phyloP scores from a whole-genome alignment of 2,329 filamentous ascomycete species.

The Thermomyces lanuginosus region DNA sequence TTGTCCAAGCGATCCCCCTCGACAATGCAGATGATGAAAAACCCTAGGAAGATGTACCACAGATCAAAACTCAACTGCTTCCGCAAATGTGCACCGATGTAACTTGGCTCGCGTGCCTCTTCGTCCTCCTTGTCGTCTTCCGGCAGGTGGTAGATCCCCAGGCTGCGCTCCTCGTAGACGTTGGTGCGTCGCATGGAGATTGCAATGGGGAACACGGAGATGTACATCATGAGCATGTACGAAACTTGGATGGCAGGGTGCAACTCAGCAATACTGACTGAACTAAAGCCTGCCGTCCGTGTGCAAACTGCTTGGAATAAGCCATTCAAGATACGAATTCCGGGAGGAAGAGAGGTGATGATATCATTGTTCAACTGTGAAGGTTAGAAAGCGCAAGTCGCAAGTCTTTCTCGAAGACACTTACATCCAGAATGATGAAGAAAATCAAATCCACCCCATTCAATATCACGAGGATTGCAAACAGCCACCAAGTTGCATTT shows the following conservation, averaged over 20 bases:
- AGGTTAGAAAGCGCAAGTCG: conserved; percentile 7
- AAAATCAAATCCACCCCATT: conserved; percentile 78
- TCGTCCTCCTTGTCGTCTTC: conserved; percentile 36
- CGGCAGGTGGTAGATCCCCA: conserved; percentile 55
- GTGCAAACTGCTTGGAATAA: conserved; percentile 84
- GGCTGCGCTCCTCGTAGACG: conserved; percentile 70
- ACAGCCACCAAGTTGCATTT: conserved; percentile 88
- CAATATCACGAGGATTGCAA: conserved; percentile 64
- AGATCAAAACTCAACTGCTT: conserved; percentile 90
- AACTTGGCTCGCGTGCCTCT: conserved; percentile 51
- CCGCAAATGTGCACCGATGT: conserved; percentile 80
- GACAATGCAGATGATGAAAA: conserved; percentile 81
- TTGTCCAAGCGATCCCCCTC: conserved; percentile 59
- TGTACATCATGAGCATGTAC: conserved; percentile 99
- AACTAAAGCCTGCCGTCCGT: conserved; percentile 76
- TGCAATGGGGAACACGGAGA: conserved; percentile 90
- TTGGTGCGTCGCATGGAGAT: conserved; percentile 90
- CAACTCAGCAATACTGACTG: conserved; percentile 58
- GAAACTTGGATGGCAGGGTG: conserved; percentile 87
- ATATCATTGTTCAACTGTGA: conserved; percentile 51
- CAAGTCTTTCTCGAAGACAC: conserved; percentile 16
- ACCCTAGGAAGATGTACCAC: conserved; percentile 89
- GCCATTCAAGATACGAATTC: conserved; percentile 65
- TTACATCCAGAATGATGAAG: conserved; percentile 79
- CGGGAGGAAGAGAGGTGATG: conserved; percentile 51